Conservation (phyloP, 2,329 filamentous ascomycete species). For the Pseudogymnoascus sp. region DNA sequence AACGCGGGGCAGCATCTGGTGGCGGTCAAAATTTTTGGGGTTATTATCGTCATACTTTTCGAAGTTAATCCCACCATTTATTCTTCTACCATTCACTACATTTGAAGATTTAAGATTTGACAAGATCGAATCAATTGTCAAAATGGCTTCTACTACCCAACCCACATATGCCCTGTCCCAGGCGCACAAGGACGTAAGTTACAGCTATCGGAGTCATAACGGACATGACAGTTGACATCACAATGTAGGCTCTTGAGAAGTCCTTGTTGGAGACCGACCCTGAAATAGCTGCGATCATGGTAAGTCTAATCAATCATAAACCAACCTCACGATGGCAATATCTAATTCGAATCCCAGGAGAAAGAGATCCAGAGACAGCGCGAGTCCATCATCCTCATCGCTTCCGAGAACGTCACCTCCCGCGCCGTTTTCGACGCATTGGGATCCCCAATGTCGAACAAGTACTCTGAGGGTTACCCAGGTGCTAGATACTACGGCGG, state of each 20-base stretch:
- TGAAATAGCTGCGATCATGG: conserved; percentile 96
- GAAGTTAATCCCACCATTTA: conserved; percentile 1
- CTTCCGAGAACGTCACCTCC: conserved; percentile 98
- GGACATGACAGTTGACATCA: conserved; percentile 30
- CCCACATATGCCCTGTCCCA: conserved; percentile 56
- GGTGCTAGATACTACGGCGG: conserved; percentile 98
- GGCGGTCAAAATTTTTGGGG: conserved; percentile 8
- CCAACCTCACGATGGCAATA: neutral
- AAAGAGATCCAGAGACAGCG: conserved; percentile 93
- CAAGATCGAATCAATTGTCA: neutral
- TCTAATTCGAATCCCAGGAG: conserved; percentile 47
- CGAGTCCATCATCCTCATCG: conserved; percentile 97
- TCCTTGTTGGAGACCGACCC: conserved; percentile 84
- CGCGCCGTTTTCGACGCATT: conserved; percentile 96
- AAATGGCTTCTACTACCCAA: conserved; percentile 14
- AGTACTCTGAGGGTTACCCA: conserved; percentile 98
- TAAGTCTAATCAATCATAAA: conserved; percentile 39
- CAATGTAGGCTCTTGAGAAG: conserved; percentile 82
- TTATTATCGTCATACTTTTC: neutral
- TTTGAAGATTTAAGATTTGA: neutral
- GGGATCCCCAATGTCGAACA: conserved; percentile 93
- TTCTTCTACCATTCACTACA: neutral
- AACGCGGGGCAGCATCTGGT: conserved; percentile 3
- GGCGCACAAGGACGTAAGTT: conserved; percentile 57
- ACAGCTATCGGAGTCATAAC: conserved; percentile 15